Conservation (phyloP, 441 rosid genomes). For the Brassica balearica region DNA sequence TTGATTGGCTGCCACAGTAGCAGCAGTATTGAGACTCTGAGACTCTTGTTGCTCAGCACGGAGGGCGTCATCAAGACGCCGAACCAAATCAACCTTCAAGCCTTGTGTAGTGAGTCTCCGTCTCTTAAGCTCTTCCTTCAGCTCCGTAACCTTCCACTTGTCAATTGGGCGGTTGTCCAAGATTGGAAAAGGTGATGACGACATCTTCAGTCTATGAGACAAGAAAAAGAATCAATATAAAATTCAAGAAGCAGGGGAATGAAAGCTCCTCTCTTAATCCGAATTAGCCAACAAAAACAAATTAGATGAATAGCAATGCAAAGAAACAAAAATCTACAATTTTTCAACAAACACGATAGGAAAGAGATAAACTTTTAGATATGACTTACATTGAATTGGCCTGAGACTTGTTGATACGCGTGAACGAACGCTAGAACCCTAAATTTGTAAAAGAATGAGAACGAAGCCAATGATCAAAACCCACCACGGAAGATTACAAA, state of each 20-base stretch:
- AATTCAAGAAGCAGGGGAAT: constrained; percentile 7
- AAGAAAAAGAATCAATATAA: background rate
- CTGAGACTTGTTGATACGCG: constrained; percentile 19
- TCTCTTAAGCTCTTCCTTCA: constrained; percentile 93
- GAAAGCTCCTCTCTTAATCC: background rate
- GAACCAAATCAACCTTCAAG: constrained; percentile 90
- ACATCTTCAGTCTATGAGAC: constrained; percentile 53
- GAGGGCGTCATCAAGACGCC: constrained; percentile 79
- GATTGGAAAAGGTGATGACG: constrained; percentile 73
- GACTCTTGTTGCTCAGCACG: constrained; percentile 65
- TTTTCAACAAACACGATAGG: constrained; percentile 7
- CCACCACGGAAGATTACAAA: constrained; percentile 17
- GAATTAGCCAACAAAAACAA: constrained; percentile 10
- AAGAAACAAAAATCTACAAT: constrained; percentile 2
- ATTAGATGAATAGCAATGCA: constrained; percentile 2
- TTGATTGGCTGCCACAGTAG: constrained; percentile 32
- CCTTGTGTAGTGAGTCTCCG: constrained; percentile 72
- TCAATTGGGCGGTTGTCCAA: constrained; percentile 80
- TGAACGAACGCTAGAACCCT: constrained; percentile 53
- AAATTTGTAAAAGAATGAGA: constrained; percentile 48
- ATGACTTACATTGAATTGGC: constrained; percentile 45
- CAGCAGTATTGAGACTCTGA: constrained; percentile 42
- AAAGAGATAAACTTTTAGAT: background rate
- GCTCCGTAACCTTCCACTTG: constrained; percentile 92
- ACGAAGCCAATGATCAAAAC: constrained; percentile 31